Evolutionary conservation across 129 eudicot species (phyloP).

Genomic region (Helianthus tuberosus): DNA sequence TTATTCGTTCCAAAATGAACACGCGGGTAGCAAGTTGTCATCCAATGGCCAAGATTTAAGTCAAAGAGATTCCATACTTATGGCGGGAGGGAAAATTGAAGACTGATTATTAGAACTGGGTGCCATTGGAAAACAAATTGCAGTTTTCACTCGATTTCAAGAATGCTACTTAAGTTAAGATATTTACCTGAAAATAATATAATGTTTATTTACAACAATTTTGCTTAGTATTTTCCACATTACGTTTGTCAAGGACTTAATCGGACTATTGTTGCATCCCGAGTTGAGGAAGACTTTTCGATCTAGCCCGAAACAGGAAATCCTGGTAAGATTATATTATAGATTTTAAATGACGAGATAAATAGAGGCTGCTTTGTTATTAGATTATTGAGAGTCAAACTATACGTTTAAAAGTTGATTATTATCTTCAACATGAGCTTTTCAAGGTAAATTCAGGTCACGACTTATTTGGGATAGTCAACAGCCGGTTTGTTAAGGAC

Average conservation of each 20-base stretch:
- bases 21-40: slow-evolving; percentile 34
- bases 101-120: slow-evolving; percentile 79
- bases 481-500: slow-evolving; percentile 85
- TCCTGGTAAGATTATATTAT: slow-evolving; percentile 49
- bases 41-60: slow-evolving; percentile 43
- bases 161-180: slow-evolving; percentile 80
- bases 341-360: slow-evolving; percentile 6
- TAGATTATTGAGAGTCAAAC: neutral
- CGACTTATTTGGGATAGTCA: slow-evolving; percentile 83
- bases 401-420: neutral
- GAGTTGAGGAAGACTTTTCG: slow-evolving; percentile 87
- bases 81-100: slow-evolving; percentile 60
- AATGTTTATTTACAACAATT: slow-evolving; percentile 59
- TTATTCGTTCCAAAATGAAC: slow-evolving; percentile 56
- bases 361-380: neutral
- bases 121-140: slow-evolving; percentile 76
- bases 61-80: slow-evolving; percentile 47
- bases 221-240: slow-evolving; percentile 79
- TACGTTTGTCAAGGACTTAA: slow-evolving; percentile 91
- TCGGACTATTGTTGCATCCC: slow-evolving; percentile 84
- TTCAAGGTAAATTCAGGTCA: slow-evolving; percentile 81
- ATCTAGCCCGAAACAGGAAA: slow-evolving; percentile 86
- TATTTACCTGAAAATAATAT: slow-evolving; percentile 30
- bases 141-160: slow-evolving; percentile 64
- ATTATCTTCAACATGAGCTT: slow-evolving; percentile 56